These are phyloP conservation scores for Aspergillus transmontanensis DNA, from an alignment of 2,329 filamentous ascomycete genomes.

Conservation along the genomic window DNA sequence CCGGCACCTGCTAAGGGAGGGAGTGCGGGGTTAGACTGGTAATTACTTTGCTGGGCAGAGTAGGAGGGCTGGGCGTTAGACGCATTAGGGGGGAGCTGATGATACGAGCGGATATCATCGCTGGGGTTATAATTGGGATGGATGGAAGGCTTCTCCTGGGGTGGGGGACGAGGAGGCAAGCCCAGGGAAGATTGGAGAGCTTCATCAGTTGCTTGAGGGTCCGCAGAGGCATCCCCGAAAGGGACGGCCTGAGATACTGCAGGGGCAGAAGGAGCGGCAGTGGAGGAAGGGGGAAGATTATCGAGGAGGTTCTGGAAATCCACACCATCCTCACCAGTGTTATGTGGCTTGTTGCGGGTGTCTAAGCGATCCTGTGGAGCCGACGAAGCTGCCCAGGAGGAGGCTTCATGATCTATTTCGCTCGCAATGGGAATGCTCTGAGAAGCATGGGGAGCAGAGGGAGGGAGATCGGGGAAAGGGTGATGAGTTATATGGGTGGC, in stretches of 20 bases:
- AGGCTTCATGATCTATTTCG: slow-evolving; percentile 33
- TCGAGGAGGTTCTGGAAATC: slow-evolving; percentile 53
- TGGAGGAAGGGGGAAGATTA: slow-evolving; percentile 45
- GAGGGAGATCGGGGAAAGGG: slow-evolving; percentile 23
- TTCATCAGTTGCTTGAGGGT: slow-evolving; percentile 34
- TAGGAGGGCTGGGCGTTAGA: slow-evolving; percentile 32
- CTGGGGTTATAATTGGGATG: slow-evolving; percentile 41
- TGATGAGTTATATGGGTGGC: slow-evolving; percentile 28
- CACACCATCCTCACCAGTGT: slow-evolving; percentile 41
- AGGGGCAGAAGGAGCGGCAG: slow-evolving; percentile 29
- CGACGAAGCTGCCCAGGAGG: slow-evolving; percentile 23
- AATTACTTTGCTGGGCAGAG: slow-evolving; percentile 40
- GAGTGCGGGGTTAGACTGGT: slow-evolving; percentile 27
- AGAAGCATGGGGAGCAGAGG: slow-evolving; percentile 29
- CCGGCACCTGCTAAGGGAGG: slow-evolving; percentile 30
- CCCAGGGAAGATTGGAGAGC: slow-evolving; percentile 39
- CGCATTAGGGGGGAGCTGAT: slow-evolving; percentile 36
- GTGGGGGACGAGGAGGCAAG: slow-evolving; percentile 49
- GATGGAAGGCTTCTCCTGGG: slow-evolving; percentile 45
- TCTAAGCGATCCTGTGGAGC: slow-evolving; percentile 28
- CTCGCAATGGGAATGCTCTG: slow-evolving; percentile 31
- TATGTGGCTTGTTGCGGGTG: slow-evolving; percentile 25
- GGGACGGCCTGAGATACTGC: slow-evolving; percentile 26
- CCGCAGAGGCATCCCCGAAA: slow-evolving; percentile 27
- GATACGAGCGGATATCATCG: slow-evolving; percentile 44